A percentile compares a stretch with the other conserved stretches of the same genome.
Evolutionary conservation across 768 basidiomycete genomes (phyloP).

Genomic region (Kondoa malvinella): DNA sequence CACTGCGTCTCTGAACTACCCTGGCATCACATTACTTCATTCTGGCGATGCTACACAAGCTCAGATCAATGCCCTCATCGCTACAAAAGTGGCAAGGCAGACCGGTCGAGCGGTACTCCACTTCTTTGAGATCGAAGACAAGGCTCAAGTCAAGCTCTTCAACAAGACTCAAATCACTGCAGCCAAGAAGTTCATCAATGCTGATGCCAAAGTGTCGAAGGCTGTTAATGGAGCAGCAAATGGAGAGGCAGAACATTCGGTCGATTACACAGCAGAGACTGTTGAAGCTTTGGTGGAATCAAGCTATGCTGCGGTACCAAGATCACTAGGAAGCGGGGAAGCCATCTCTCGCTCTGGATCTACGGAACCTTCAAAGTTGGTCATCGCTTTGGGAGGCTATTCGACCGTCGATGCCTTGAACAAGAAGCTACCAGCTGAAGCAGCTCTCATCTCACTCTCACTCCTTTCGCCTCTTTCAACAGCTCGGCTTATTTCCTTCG

Average conservation of each 20-base stretch:
- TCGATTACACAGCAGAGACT: conserved; percentile 15
- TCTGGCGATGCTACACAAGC: conserved; percentile 62
- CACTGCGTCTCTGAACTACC: conserved; percentile 56
- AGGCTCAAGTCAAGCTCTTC: conserved; percentile 14
- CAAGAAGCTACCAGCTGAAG: conserved; percentile 30
- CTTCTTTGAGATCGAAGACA: conserved; percentile 42
- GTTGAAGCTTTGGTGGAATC: conserved; percentile 20
- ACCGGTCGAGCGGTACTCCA: conserved; percentile 69
- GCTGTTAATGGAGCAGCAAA: conserved; percentile 29
- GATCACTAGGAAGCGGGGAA: conserved; percentile 31
- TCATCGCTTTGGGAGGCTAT: conserved; percentile 53
- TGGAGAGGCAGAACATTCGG: conserved; percentile 26
- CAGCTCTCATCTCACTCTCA: conserved; percentile 35
- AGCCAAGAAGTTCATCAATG: conserved; percentile 24
- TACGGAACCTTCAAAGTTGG: conserved; percentile 45
- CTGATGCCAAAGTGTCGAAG: conserved; percentile 13
- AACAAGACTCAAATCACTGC: conserved; percentile 25
- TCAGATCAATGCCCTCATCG: conserved; percentile 75
- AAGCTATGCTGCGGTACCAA: conserved; percentile 10
- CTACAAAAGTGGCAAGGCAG: conserved; percentile 55
- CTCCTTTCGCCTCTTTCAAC: conserved; percentile 54
- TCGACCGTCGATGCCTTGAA: conserved; percentile 41
- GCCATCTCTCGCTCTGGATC: conserved; percentile 42
- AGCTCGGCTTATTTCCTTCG: conserved; percentile 41
- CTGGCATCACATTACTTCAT: conserved; percentile 63